Base-by-base conservation (phyloP, 73 alveolate genomes). In the Diophrys appendiculata region DNA sequence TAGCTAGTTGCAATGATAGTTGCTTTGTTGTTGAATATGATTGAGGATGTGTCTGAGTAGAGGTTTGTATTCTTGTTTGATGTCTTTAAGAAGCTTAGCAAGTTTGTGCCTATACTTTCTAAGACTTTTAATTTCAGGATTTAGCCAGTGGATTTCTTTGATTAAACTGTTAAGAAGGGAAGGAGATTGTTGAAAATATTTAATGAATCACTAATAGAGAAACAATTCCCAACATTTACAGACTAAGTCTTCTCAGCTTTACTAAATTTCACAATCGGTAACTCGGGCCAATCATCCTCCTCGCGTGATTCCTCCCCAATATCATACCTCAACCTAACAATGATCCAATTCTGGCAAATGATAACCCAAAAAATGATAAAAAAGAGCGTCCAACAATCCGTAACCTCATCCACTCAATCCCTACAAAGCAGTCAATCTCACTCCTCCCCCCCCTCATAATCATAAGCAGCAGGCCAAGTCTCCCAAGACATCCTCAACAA, bases 21-120 rank as follows among this genome's bases (percentile, higher is more conserved):
- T 13, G 18, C 18, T 2, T 56, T 80, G 14, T 28, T 77, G 70
- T 55, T 80, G 71, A 31, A 60, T 13, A 11, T 31, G 24, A 72
- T 53, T n/a, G 69, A 28, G 14, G 69, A 72, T 31, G 24, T 22
- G 32, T 54, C 54, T 43, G 83, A 70, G 70, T 54, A 80, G 34
- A 71, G 89, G 64, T 80, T 54, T 52, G 70, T 54, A 43, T 80
- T 80, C 72, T 53, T 80, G 29, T 56, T 80, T 22, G 89, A 80
- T 29, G 54, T 72, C 28, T 67, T 80, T 52, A 67, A 56, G 29
- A 80, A 80, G 34, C 78, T 80, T 1, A 53, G 79, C 2, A 80
- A 68, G 24, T 56, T 72, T 72, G 43, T 72, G 23, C 24, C 76
- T 5, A 30, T 64, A 33, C 82, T 80, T 26, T 43, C 70, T 35